Evolutionary conservation across 2,329 filamentous ascomycete genomes (phyloP).

Genomic region (Tolypocladium inflatum): DNA sequence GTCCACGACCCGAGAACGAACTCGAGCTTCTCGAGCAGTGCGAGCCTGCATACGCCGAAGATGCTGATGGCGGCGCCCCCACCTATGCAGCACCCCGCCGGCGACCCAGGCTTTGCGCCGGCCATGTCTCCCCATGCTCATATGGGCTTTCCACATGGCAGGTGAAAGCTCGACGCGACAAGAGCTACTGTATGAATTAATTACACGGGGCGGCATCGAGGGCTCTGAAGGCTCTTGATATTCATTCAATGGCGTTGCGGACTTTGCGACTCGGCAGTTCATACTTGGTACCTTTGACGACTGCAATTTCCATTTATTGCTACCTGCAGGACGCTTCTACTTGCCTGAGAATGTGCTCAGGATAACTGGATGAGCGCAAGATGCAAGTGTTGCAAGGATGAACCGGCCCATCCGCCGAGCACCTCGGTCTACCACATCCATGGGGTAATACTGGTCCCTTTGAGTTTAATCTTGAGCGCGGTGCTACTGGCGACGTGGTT

Average conservation of each 20-base stretch:
- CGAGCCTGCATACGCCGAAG: slow-evolving; percentile 16
- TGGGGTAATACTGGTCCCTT: background rate
- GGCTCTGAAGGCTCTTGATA: background rate
- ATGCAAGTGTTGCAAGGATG: background rate
- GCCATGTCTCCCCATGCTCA: slow-evolving; percentile 1
- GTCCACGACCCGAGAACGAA: slow-evolving; percentile 16
- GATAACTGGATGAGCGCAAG: background rate
- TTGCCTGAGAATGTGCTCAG: background rate
- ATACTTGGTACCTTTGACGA: background rate
- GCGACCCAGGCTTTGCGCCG: background rate
- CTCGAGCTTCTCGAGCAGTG: slow-evolving; percentile 34
- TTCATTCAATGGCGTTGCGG: background rate
- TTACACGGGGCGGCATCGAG: background rate
- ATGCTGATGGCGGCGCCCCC: slow-evolving; percentile 9
- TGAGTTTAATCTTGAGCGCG: background rate
- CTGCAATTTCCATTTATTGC: background rate
- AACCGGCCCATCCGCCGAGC: background rate
- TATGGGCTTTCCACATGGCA: background rate
- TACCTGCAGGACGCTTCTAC: background rate
- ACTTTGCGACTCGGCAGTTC: background rate
- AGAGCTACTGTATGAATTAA: background rate
- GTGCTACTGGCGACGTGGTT: background rate
- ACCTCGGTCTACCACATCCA: background rate
- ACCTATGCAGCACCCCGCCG: background rate
- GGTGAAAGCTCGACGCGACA: background rate